phyloP scores from a whole-genome alignment of 2,329 filamentous ascomycete species.

The Fonsecaea nubica region DNA sequence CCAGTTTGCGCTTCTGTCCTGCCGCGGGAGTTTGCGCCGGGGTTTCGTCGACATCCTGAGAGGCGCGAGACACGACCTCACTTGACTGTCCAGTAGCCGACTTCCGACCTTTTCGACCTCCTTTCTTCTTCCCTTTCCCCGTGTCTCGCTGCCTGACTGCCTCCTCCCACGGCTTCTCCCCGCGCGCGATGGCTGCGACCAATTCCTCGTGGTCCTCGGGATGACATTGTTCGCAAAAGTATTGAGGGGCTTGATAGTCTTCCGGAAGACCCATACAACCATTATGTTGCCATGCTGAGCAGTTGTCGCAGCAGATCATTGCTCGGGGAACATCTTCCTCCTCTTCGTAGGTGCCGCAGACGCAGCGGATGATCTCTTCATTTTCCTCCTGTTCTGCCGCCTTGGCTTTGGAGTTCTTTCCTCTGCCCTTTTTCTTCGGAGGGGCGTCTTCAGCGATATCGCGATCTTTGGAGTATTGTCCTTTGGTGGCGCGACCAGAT shows the following conservation, averaged over 20 bases:
- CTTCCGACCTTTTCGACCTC: slow-evolving; percentile 64
- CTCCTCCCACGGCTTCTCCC: slow-evolving; percentile 86
- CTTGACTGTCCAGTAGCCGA: slow-evolving; percentile 69
- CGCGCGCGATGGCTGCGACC: slow-evolving; percentile 75
- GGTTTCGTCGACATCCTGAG: slow-evolving; percentile 46
- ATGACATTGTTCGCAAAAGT: slow-evolving; percentile 89
- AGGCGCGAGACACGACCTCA: slow-evolving; percentile 61
- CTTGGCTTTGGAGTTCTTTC: slow-evolving; percentile 55
- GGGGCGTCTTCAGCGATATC: slow-evolving; percentile 70
- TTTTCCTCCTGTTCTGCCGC: slow-evolving; percentile 58
- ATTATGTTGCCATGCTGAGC: slow-evolving; percentile 95
- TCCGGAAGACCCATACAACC: slow-evolving; percentile 89
- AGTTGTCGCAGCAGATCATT: slow-evolving; percentile 95
- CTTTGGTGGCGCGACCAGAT: slow-evolving; percentile 94
- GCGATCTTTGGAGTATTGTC: slow-evolving; percentile 88
- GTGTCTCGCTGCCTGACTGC: slow-evolving; percentile 67
- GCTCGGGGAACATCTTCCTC: slow-evolving; percentile 85
- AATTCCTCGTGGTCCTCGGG: slow-evolving; percentile 84
- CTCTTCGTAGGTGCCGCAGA: slow-evolving; percentile 86
- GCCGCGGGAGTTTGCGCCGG: slow-evolving; percentile 31
- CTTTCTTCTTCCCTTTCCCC: slow-evolving; percentile 64
- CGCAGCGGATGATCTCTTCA: slow-evolving; percentile 85
- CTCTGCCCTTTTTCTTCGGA: slow-evolving; percentile 55
- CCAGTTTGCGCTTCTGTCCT: slow-evolving; percentile 54
- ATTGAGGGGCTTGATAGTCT: slow-evolving; percentile 76